These are phyloP conservation scores for Alternaria rosae DNA, from an alignment of 2,329 filamentous ascomycete species.

Conservation along the genomic window DNA sequence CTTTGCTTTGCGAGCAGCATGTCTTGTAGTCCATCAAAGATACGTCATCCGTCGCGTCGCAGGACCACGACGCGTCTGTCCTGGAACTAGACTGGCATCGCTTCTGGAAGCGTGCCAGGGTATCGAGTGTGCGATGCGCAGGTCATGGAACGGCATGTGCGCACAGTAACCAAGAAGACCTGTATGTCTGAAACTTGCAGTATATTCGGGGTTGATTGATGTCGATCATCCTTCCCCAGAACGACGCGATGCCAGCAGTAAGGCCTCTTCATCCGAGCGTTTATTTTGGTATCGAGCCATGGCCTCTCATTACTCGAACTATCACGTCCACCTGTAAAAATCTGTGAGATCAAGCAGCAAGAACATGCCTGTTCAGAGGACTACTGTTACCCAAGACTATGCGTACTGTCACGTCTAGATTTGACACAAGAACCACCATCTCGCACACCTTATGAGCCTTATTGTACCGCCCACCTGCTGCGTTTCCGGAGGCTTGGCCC, in stretches of 20 bases:
- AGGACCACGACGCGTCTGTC: background rate
- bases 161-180: background rate
- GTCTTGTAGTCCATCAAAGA: background rate
- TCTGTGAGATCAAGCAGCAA: background rate
- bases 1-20: background rate
- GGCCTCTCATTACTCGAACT: accelerated
- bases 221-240: background rate
- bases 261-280: background rate
- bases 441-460: background rate
- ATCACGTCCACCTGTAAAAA: background rate
- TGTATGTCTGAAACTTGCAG: background rate
- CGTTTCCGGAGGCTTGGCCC: conserved; percentile 31
- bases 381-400: background rate
- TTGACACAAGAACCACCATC: background rate
- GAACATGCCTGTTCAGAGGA: background rate
- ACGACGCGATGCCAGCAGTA: background rate
- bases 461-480: conserved; percentile 5
- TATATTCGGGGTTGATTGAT: background rate
- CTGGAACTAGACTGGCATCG: background rate
- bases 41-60: background rate
- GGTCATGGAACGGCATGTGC: background rate
- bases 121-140: background rate
- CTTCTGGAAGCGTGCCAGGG: background rate
- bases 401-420: background rate
- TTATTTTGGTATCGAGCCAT: background rate